A percentile compares a stretch with the other conserved stretches of the same genome.
These are phyloP conservation scores for Aphanomyces stellatus DNA, from an alignment of 352 stramenopile species.

Conservation along the genomic window DNA sequence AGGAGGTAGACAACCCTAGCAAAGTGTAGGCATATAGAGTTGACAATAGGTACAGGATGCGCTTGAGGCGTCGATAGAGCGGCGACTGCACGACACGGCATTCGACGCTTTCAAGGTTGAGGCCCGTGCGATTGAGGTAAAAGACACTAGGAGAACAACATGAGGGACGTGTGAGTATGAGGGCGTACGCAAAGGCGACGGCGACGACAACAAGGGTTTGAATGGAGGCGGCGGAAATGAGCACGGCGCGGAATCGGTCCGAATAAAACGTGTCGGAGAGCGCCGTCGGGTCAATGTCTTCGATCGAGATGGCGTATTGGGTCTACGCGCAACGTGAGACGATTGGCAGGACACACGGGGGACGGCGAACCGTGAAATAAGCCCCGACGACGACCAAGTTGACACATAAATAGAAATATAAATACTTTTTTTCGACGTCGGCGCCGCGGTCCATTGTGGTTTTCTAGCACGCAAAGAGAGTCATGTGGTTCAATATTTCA, in stretches of 20 bases:
- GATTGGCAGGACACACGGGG: no score
- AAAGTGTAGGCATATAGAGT: conserved; percentile 26
- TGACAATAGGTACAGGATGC: conserved; percentile 51
- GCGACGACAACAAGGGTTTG: conserved; percentile 3
- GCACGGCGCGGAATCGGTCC: not conserved
- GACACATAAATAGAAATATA: not conserved
- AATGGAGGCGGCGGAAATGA: conserved; percentile 1
- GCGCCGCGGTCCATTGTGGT: conserved; percentile 10
- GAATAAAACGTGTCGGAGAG: conserved; percentile 5
- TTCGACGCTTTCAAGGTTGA: conserved; percentile 45
- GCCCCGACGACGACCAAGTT: not conserved
- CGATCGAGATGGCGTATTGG: not conserved
- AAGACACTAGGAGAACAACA: conserved; percentile 1
- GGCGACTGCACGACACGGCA: conserved; percentile 35
- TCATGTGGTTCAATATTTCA: not conserved
- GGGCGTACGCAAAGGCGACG: not conserved
- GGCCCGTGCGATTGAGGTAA: conserved; percentile 35
- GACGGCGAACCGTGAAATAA: conserved; percentile 3
- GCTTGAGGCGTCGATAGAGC: conserved; percentile 44
- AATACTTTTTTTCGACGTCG: not conserved
- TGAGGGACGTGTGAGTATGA: not conserved
- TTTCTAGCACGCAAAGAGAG: not conserved
- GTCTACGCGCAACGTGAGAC: no score
- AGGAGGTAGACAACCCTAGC: conserved; percentile 40
- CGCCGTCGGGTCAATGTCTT: no score